Base-by-base conservation (phyloP, 768 basidiomycete species). In the Mycena belliarum region DNA sequence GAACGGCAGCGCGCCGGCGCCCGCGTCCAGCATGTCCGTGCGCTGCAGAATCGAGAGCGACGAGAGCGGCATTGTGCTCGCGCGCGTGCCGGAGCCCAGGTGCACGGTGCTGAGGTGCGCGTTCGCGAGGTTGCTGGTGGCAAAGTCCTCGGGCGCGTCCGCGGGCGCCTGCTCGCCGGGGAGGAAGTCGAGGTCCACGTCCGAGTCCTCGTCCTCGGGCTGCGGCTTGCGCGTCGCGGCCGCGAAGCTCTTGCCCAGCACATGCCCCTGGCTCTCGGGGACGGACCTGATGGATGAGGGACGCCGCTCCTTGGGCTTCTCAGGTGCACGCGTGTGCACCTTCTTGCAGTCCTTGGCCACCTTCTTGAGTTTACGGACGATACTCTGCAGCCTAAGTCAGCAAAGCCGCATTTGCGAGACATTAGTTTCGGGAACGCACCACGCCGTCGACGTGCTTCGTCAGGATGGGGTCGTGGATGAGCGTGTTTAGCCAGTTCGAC, bases 271-370 rank as follows among this genome's bases (percentile, higher is more conserved):
- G 29, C 49, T 63, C 63, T 75, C 57, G 55, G 75, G 41, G 49
- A 74, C 26, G 61, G 74, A 56, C 64, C 78, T 73, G 65, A 52
- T 42, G 6, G 72, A 62, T 11, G 63, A 65, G 1, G 69, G 65
- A 2, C 65, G 66, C 23, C 59, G 58, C 23, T 67, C 49, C 63
- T 77, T 76, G 24, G 74, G 67, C 52, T 71, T 70, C 18, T 72
- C 69, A 3, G 72, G 69, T 33, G 73, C 70, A 10, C 79, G 76
- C 1, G 76, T 81, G 64, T 90, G 87, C 1, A 79, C 82, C 49
- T 85, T 81, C 72, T 88, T 92, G 69, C 91, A 91, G 52, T 91
- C 88, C 64, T 89, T 85, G 37, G 88, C 87, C 41, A 94, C 86
- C 66, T 92, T 93, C 72, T 89, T 86, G 57, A 96, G 75, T 64